Evolutionary conservation across 2,329 filamentous ascomycete species (phyloP).

Genomic region (Aureobasidium uvarum): DNA sequence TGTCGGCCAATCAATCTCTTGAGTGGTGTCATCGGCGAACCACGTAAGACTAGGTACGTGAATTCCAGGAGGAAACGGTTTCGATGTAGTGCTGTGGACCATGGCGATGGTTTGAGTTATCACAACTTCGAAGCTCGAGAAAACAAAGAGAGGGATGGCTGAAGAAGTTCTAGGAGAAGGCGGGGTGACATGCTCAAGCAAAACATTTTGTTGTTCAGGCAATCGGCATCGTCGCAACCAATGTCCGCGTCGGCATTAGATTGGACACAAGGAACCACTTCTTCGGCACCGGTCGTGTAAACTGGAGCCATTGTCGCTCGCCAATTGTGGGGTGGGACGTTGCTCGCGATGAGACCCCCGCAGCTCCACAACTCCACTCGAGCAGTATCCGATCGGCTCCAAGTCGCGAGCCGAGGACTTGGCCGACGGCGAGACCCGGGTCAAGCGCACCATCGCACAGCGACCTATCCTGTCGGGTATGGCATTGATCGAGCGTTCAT

Average conservation of each 20-base stretch:
- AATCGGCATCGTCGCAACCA: not conserved
- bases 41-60: constrained; percentile 59
- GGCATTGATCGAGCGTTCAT: not conserved
- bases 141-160: too few relatives aligned
- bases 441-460: not conserved
- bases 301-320: not conserved
- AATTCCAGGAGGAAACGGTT: constrained; percentile 51
- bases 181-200: not conserved
- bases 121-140: not conserved
- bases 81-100: constrained; percentile 9
- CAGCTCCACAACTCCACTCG: constrained; percentile 4
- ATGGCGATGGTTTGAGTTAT: not conserved
- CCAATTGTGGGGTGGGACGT: not conserved
- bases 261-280: not conserved
- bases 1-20: constrained; percentile 57
- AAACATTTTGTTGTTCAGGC: not conserved
- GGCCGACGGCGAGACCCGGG: not conserved
- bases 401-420: not conserved
- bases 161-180: not conserved
- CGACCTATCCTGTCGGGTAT: not conserved
- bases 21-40: constrained; percentile 50
- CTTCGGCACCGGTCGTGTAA: not conserved
- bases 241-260: not conserved
- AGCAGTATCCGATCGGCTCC: constrained; percentile 2
- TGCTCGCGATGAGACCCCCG: not conserved